Conservation (phyloP, 169 alveolate genomes). For the Eimeria maxima region DNA sequence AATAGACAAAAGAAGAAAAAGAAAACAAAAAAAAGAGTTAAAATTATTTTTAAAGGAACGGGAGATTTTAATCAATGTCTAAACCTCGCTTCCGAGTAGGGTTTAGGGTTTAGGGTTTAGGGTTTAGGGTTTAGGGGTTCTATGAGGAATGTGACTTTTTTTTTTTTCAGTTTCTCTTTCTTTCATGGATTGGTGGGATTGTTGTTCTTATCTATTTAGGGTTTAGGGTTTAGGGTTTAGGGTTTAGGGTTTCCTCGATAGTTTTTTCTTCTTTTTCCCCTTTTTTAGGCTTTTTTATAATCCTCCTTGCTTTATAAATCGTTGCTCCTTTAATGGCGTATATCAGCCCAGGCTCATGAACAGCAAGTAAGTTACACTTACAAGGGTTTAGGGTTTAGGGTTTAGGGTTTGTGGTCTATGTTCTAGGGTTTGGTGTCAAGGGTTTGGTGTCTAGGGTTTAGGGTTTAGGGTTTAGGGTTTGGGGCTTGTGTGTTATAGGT, state of each 20-base stretch:
- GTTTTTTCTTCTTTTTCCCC: neutral
- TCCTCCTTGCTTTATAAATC: constrained; percentile 65
- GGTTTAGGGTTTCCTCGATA: neutral
- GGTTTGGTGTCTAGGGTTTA: neutral
- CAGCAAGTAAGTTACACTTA: constrained; percentile 44
- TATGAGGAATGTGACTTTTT: too few species aligned
- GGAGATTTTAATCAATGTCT: constrained; percentile 70
- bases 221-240: constrained; percentile 35
- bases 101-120: constrained; percentile 41
- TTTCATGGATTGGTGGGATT: too few species aligned
- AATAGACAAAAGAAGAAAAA: neutral
- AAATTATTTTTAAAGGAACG: constrained; percentile 40
- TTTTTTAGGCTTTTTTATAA: constrained; percentile 56
- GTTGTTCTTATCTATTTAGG: neutral
- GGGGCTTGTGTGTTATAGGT: neutral
- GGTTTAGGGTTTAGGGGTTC: constrained; percentile 2
- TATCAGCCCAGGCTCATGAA: constrained; percentile 76
- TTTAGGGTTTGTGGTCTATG: neutral
- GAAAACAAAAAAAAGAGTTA: neutral
- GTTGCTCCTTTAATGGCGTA: constrained; percentile 83
- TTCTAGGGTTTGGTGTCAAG: neutral
- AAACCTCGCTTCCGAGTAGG: constrained; percentile 39
- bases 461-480: constrained; percentile 30
- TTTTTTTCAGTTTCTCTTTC: too few species aligned
- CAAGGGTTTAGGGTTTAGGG: neutral